Percentiles rank a stretch among this genome's conserved stretches.
These are phyloP conservation scores for Penicillium expansum DNA, from an alignment of 2,329 filamentous ascomycete genomes.

Conservation along the genomic window DNA sequence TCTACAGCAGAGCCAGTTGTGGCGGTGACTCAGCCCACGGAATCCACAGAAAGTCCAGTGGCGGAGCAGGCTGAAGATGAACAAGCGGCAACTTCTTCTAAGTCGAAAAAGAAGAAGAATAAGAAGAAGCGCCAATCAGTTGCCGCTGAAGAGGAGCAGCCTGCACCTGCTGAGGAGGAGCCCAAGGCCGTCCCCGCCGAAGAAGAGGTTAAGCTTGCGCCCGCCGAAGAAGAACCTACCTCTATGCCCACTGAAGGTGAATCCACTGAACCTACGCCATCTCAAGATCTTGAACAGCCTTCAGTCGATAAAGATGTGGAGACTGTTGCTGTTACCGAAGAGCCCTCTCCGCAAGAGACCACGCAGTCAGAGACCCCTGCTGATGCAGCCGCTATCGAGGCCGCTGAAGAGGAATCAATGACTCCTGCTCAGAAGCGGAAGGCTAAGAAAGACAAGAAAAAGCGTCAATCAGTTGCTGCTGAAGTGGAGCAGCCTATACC, in stretches of 20 bases:
- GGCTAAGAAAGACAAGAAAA: slow-evolving; percentile 24
- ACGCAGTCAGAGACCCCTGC: background rate
- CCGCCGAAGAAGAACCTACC: background rate
- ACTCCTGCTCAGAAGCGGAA: slow-evolving; percentile 19
- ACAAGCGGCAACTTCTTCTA: background rate
- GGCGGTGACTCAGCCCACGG: background rate
- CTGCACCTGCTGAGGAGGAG: slow-evolving; percentile 5
- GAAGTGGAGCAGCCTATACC: background rate
- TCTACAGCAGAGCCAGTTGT: background rate
- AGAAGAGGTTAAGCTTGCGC: background rate
- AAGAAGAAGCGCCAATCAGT: slow-evolving; percentile 24
- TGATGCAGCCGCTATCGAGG: background rate
- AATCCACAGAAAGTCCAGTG: background rate
- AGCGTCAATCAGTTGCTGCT: slow-evolving; percentile 14
- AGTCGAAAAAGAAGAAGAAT: slow-evolving; percentile 24
- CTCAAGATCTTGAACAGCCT: background rate
- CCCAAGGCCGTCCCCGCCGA: background rate
- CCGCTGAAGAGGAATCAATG: slow-evolving; percentile 9
- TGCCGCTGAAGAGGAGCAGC: slow-evolving; percentile 1
- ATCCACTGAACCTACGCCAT: background rate
- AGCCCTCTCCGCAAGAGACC: background rate
- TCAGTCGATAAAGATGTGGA: background rate
- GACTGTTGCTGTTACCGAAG: no score
- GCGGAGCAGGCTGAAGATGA: background rate
- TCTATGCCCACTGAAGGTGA: background rate